Conservation (phyloP, 345 rosid species). For the Nephelium lappaceum region DNA sequence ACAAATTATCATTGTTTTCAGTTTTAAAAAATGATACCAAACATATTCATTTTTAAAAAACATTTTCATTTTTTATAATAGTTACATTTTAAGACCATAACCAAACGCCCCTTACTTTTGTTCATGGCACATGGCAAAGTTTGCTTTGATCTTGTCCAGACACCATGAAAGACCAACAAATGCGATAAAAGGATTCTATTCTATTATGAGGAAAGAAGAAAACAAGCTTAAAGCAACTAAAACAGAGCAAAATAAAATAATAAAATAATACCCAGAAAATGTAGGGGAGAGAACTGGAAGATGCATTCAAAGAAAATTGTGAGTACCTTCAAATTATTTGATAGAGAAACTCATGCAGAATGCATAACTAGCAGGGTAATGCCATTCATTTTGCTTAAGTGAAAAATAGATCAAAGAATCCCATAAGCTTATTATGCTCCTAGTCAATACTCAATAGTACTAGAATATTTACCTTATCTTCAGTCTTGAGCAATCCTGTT, state of each 20-base stretch:
- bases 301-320: neutral
- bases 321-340: neutral
- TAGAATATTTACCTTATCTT: conserved; percentile 47
- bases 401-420: neutral
- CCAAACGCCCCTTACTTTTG: too few species aligned
- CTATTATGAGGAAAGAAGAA: neutral
- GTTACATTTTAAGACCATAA: too few species aligned
- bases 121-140: too few species aligned
- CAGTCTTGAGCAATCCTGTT: conserved; percentile 61
- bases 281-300: neutral
- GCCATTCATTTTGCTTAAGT: neutral
- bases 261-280: neutral
- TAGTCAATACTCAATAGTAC: too few species aligned
- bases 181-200: neutral
- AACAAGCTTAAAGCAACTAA: neutral
- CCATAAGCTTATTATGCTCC: conserved; percentile 1
- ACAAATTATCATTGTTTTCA: too few species aligned
- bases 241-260: neutral
- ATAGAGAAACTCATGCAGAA: neutral
- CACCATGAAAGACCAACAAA: too few species aligned
- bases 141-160: too few species aligned
- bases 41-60: too few species aligned
- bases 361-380: neutral
- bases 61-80: too few species aligned
- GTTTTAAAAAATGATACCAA: too few species aligned